Percentiles rank a stretch among this genome's conserved stretches.
Conservation (phyloP, 768 basidiomycete species). For the Kwoniella mangroviensis region DNA sequence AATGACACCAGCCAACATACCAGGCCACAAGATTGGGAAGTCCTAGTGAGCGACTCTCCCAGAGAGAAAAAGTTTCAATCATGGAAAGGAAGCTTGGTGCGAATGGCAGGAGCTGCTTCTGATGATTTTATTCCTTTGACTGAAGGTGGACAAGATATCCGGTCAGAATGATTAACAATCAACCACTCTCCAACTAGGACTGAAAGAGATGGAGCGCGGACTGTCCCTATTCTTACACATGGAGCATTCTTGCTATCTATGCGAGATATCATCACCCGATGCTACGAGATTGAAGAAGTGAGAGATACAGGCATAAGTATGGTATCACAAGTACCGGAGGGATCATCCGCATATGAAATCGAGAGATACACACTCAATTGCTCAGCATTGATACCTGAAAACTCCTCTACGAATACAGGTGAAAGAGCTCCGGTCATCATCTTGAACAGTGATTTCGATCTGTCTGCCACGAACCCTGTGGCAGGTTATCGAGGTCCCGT, state of each 20-base stretch:
- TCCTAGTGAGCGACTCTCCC: too few species aligned
- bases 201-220: too few species aligned
- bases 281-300: neutral
- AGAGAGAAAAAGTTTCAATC: neutral
- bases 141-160: neutral
- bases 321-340: neutral
- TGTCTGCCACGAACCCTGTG: neutral
- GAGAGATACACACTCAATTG: neutral
- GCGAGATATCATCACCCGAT: neutral
- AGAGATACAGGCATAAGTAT: too few species aligned
- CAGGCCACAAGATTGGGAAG: too few species aligned
- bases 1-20: too few species aligned
- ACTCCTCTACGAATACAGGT: neutral
- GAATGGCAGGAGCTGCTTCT: too few species aligned
- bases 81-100: neutral
- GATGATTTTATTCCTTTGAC: neutral
- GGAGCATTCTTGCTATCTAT: neutral
- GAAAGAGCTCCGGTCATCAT: neutral
- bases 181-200: neutral
- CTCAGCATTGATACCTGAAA: neutral
- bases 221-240: too few species aligned
- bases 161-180: neutral
- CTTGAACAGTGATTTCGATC: neutral
- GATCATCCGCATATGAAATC: neutral
- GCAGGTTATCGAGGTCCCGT: neutral